phyloP scores from a whole-genome alignment of 2,329 filamentous ascomycete species.

The Tolypocladium amazonense region DNA sequence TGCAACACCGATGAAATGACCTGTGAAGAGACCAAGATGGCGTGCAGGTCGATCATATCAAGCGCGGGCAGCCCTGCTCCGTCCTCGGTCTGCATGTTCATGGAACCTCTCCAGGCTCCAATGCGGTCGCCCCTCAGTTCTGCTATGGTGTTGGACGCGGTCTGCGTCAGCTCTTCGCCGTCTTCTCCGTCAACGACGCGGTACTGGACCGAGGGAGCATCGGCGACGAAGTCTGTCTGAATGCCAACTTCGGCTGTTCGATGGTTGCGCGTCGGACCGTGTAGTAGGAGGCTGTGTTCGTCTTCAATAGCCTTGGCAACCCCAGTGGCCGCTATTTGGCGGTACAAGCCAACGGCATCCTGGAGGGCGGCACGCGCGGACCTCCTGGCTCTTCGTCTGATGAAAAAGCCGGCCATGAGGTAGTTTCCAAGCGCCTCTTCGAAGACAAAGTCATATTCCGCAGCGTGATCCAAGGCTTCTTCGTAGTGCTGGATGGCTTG shows the following conservation, averaged over 20 bases:
- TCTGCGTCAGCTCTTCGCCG: conserved; percentile 28
- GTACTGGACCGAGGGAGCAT: conserved; percentile 41
- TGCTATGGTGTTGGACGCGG: conserved; percentile 31
- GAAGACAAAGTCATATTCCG: conserved; percentile 54
- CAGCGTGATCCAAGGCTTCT: conserved; percentile 59
- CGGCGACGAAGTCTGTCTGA: conserved; percentile 61
- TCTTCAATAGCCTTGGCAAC: conserved; percentile 58
- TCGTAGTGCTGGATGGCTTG: conserved; percentile 56
- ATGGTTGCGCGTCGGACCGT: conserved; percentile 47
- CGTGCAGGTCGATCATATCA: conserved; percentile 74
- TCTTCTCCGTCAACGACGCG: conserved; percentile 34
- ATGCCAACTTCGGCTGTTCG: conserved; percentile 52
- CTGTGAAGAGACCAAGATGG: conserved; percentile 69
- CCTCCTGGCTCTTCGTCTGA: conserved; percentile 52
- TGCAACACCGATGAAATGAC: conserved; percentile 70
- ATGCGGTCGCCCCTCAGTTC: conserved; percentile 48
- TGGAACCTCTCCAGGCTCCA: conserved; percentile 52
- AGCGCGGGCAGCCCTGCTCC: conserved; percentile 59
- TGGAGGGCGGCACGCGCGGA: conserved; percentile 59
- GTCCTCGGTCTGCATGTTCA: conserved; percentile 42
- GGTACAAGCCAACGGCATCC: conserved; percentile 58
- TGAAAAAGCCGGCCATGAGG: conserved; percentile 61
- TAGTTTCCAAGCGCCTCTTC: conserved; percentile 68
- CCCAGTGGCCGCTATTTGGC: conserved; percentile 57
- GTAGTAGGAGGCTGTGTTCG: conserved; percentile 57